These are phyloP conservation scores for Blastocystis sp. DNA, from an alignment of 352 stramenopile species.

Conservation along the genomic window DNA sequence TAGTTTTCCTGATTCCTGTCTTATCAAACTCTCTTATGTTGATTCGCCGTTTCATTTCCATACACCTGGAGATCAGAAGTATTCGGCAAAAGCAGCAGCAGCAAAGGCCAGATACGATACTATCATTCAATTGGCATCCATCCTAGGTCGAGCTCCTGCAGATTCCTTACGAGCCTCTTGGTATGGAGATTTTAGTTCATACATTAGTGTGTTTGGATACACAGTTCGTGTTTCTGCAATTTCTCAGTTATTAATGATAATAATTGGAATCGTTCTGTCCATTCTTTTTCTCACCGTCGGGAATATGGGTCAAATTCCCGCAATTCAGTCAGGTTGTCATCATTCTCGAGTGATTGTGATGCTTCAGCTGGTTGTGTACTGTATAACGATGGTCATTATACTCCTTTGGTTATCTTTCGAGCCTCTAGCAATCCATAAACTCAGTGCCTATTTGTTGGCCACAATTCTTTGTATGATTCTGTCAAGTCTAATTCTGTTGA, in stretches of 20 bases:
- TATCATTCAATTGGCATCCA: background rate
- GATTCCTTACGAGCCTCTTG: background rate
- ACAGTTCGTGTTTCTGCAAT: background rate
- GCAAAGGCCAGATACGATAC: conserved; percentile 29
- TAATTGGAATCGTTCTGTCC: background rate
- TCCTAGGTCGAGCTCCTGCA: background rate
- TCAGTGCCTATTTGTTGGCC: conserved; percentile 12
- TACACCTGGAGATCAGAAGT: background rate
- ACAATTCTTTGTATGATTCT: background rate
- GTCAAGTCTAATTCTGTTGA: background rate
- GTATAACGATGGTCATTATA: background rate
- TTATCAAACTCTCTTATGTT: conserved; percentile 15
- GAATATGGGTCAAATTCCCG: conserved; percentile 35
- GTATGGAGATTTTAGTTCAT: conserved; percentile 12
- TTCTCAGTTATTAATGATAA: conserved; percentile 10
- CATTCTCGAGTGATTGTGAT: background rate
- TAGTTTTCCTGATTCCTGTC: background rate
- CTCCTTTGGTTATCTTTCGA: conserved; percentile 16
- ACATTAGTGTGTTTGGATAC: conserved; percentile 11
- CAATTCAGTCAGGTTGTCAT: background rate
- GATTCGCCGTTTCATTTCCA: conserved; percentile 17
- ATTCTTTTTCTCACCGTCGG: background rate
- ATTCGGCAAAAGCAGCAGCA: background rate
- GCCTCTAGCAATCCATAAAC: background rate
- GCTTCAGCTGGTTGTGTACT: conserved; percentile 26